Conservation (phyloP, 2,329 filamentous ascomycete species). For the Penicillium sp. region DNA sequence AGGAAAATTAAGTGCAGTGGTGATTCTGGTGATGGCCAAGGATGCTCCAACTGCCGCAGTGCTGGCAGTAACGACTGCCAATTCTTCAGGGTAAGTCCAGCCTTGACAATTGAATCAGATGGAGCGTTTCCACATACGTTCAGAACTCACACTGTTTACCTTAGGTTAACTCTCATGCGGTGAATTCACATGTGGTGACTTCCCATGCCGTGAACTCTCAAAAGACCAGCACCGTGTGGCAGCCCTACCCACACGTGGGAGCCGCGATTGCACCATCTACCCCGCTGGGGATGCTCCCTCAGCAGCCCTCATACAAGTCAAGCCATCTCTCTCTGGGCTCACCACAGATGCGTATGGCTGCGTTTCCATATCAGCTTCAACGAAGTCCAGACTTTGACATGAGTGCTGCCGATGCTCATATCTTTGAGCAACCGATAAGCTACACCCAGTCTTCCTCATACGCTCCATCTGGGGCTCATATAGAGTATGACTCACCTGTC, state of each 20-base stretch:
- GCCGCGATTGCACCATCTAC: constrained; percentile 17
- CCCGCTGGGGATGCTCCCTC: constrained; percentile 20
- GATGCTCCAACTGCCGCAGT: constrained; percentile 80
- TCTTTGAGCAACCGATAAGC: constrained; percentile 28
- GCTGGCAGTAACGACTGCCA: constrained; percentile 67
- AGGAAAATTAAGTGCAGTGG: constrained; percentile 95
- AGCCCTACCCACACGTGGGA: constrained; percentile 26
- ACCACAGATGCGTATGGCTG: constrained; percentile 16
- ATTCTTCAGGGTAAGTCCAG: constrained; percentile 69
- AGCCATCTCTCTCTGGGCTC: constrained; percentile 15
- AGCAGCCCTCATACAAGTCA: constrained; percentile 15
- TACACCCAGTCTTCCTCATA: constrained; percentile 39
- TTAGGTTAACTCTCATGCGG: background rate
- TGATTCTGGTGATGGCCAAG: constrained; percentile 70
- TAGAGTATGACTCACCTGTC: constrained; percentile 28
- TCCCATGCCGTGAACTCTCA: constrained; percentile 35
- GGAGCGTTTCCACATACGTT: too few relatives aligned
- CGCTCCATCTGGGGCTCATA: constrained; percentile 28
- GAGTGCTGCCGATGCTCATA: constrained; percentile 16
- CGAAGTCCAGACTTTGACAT: constrained; percentile 29
- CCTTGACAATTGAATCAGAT: background rate
- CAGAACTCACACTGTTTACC: background rate
- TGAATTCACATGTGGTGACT: background rate
- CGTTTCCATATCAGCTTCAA: constrained; percentile 10
- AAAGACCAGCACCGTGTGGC: constrained; percentile 27